Evolutionary conservation across 2,329 filamentous ascomycete species (phyloP), one percentile per base, ranked within the genome.

Genomic region (Alternaria gaisen): DNA sequence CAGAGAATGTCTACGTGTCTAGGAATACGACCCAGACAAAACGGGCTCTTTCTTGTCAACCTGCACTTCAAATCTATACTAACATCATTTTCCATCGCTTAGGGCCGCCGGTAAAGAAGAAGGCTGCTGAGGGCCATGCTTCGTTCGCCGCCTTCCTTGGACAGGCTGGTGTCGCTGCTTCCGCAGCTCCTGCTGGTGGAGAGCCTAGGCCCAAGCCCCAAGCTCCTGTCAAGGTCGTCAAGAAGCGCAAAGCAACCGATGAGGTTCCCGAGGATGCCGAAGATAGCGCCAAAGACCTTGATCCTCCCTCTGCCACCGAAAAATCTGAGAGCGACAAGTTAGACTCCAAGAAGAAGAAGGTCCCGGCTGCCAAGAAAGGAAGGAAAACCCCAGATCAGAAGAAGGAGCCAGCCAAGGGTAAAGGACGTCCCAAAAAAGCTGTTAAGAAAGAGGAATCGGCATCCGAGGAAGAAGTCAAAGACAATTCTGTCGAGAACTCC

Each of bases 71-170:
- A 4, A 36, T 2, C 5, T 36, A 18, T 16, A 18, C 46, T 52
- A 36, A 52, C 2, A 11, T 12, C 3, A 6, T 10, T 10, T 32
- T 6, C 14, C 20, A 16, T 38, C 30, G 22, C 12, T 1, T 14
- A 61, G 58, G 53, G 65, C 75, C 75, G 0, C 68, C 67, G 0
- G 58, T 74, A 50, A 78, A 77, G 70, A 70, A 63, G 58, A 77
- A 75, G 65, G 72, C 64, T 4, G 58, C 67, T 3, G 74, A 73
- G 9, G 44, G 58, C 9, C 56, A 75, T 34, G 38, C 58, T 0
- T 68, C 71, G 12, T 77, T 76, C 56, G 70, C 58, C 22, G 53
- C 46, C 18, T 76, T 69, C 56, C 58, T 74, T 14, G 65, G 68
- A 22, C 53, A 43, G n/a, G 8, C 60, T 40, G 48, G 41, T 34